Evolutionary conservation across 495 filamentous ascomycete species (phyloP).

Genomic region (Trichoderma erinaceum): DNA sequence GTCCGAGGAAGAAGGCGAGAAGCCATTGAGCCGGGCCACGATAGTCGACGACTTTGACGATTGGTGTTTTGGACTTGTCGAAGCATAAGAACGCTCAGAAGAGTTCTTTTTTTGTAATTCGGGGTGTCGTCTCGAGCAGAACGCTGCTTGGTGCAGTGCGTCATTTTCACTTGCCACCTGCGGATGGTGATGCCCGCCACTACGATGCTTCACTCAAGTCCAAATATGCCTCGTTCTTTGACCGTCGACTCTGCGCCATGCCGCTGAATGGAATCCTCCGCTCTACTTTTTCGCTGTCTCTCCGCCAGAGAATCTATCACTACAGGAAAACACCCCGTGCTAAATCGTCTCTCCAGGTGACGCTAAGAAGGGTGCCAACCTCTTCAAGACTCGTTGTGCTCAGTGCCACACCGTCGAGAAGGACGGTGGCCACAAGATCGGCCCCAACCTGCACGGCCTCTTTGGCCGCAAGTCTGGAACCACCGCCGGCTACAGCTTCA

Average conservation of each 20-base stretch:
- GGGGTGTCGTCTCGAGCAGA: no score
- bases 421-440: conserved; percentile 91
- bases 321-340: conserved; percentile 18
- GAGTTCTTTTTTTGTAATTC: background rate
- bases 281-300: background rate
- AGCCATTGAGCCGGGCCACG: conserved; percentile 10
- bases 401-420: conserved; percentile 95
- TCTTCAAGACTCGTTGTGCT: conserved; percentile 98
- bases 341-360: conserved; percentile 61
- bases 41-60: background rate
- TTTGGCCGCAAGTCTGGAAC: conserved; percentile 93
- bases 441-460: conserved; percentile 92
- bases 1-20: background rate
- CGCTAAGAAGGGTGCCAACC: conserved; percentile 92
- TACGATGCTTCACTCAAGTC: background rate
- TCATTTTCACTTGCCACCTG: background rate
- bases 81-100: background rate
- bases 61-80: background rate
- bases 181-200: background rate
- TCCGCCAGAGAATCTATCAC: background rate
- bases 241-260: background rate
- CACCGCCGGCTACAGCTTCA: conserved; percentile 92
- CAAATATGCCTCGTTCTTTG: background rate
- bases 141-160: background rate
- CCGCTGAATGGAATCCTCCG: background rate